Evolutionary conservation across 2,329 filamentous ascomycete species (phyloP).

Genomic region (Venturia asperata): DNA sequence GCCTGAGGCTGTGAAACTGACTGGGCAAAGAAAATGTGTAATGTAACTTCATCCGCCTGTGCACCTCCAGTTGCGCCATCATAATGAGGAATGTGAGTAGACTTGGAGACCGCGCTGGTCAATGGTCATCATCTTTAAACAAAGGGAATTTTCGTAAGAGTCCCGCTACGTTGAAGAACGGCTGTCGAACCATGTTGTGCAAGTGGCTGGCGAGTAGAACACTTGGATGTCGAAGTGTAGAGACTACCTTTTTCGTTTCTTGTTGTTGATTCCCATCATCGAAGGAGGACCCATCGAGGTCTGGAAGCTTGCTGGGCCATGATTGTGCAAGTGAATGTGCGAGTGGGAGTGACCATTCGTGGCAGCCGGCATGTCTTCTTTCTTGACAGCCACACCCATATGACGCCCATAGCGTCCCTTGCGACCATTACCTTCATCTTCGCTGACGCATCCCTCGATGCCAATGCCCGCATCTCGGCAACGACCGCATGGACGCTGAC

Average conservation of each 20-base stretch:
- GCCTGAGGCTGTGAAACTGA: background rate
- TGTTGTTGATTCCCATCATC: slow-evolving; percentile 28
- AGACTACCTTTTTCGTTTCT: slow-evolving; percentile 59
- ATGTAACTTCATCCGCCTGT: background rate
- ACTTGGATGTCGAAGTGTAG: background rate
- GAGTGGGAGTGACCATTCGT: background rate
- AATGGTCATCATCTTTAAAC: background rate
- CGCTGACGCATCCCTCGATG: slow-evolving; percentile 89
- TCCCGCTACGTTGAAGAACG: background rate
- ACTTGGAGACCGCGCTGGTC: background rate
- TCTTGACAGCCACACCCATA: slow-evolving; percentile 62
- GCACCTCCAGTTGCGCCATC: background rate
- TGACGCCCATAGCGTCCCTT: slow-evolving; percentile 81
- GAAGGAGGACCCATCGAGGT: slow-evolving; percentile 18
- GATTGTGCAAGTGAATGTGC: background rate
- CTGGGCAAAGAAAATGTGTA: background rate
- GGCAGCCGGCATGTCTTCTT: slow-evolving; percentile 29
- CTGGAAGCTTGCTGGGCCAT: background rate
- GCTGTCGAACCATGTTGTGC: background rate
- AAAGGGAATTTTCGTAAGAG: background rate
- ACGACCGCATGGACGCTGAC: slow-evolving; percentile 86
- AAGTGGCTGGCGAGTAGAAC: background rate
- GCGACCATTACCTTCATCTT: slow-evolving; percentile 94
- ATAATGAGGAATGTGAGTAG: background rate
- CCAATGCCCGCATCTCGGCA: slow-evolving; percentile 95